Base-by-base conservation (phyloP, 768 basidiomycete genomes). In the Podaxis pistillaris region DNA sequence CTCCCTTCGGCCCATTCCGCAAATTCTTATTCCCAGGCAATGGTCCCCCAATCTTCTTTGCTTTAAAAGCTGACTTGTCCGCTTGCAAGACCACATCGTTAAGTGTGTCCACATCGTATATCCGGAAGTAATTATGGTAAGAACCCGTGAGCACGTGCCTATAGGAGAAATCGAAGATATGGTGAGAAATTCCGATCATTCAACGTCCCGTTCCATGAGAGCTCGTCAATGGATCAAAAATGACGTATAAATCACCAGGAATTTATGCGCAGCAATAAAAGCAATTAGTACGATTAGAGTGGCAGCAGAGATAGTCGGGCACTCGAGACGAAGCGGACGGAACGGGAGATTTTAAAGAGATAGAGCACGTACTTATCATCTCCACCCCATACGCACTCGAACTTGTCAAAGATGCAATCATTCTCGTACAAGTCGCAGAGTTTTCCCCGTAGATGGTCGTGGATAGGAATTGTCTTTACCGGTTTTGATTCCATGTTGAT, bases 101-200 rank as follows among this genome's bases (percentile, higher is more conserved):
- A 65, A 87, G 72, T 36, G 88, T 87, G 64, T 96, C 93, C 58
- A 88, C 86, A 75, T 98, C 96, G 78, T 94, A 99, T 86, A 99
- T 97, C 75, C 95, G 94, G 91, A 99, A 96, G 80, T 96, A 98
- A 79, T 99, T 99, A 81, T 98, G 96, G 80, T 99, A 99, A 56
- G 97, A 98, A 49, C 97, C 97, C n/a, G 97, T 98, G 66, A 99
- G 81, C 63, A 98, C 94, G 74, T 96, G 89, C 71, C 97, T 99
- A 69, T 44, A 60, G 33, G 53, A 63, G 33, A 60, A 47, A 60
- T 60, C 33, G 60, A 61, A 24, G 41, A 54, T 63, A 40, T 57
- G 28, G 7, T 30, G 51, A 62, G 37, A 63, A 54, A 61, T 68
- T 73, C 54, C 75, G 68, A 60, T 62, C 54, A 62, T 44, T 56